These are phyloP conservation scores for Drechslerella coelobrocha DNA, from an alignment of 2,329 filamentous ascomycete genomes.

Conservation along the genomic window DNA sequence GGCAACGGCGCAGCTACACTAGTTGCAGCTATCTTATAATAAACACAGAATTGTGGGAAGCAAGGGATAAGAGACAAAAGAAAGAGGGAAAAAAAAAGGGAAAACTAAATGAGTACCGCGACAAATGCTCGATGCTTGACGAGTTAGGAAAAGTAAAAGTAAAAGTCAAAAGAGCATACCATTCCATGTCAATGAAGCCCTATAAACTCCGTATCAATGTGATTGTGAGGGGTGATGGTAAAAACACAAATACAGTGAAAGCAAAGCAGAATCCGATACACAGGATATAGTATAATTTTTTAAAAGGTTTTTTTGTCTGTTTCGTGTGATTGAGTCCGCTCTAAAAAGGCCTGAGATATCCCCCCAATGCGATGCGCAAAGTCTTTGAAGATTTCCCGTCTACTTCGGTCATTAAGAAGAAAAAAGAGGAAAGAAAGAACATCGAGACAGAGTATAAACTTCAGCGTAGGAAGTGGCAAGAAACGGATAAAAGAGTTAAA, in stretches of 20 bases:
- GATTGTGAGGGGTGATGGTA: conserved; percentile 22
- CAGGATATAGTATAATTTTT: conserved; percentile 30
- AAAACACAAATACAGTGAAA: conserved; percentile 13
- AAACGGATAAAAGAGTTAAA: conserved; percentile 1
- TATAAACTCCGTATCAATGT: conserved; percentile 50
- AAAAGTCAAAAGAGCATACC: conserved; percentile 12
- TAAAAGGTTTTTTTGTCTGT: background rate
- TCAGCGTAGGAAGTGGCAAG: conserved; percentile 13
- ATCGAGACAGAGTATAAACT: conserved; percentile 27
- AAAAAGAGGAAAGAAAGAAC: conserved; percentile 19
- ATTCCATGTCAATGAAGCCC: conserved; percentile 46
- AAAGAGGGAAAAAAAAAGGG: background rate
- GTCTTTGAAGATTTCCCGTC: conserved; percentile 24
- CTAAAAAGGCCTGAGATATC: background rate
- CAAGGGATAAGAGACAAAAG: background rate
- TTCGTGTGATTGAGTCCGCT: too few species aligned
- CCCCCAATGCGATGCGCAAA: background rate
- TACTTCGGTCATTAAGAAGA: conserved; percentile 43
- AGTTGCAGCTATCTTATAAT: too few species aligned
- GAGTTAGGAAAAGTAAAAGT: background rate
- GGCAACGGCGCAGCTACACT: too few species aligned
- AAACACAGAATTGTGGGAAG: too few species aligned
- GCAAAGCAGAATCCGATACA: background rate
- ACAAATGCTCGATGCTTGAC: conserved; percentile 17
- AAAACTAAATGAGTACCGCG: conserved; percentile 1